Evolutionary conservation across 257 asterid genomes (phyloP), one percentile per base, ranked within the genome.

Genomic region (Marsdenia floribunda): DNA sequence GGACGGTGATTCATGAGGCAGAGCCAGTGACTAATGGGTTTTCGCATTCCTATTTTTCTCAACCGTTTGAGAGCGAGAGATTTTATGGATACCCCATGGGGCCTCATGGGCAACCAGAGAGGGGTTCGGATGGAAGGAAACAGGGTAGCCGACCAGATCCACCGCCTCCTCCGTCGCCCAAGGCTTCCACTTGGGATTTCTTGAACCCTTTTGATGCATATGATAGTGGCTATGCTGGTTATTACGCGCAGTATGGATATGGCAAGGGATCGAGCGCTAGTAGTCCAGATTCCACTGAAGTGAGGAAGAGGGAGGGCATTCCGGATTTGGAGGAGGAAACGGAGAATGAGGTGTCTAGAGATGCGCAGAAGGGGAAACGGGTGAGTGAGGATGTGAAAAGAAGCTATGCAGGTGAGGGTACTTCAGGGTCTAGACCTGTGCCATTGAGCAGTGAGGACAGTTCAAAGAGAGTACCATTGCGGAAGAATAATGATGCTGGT

Each of bases 271-370:
- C 97, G 15, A 78, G 75, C 63, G 76, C 76, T 26, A 89, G 97
- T 83, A 95, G 98, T 81, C 99, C 99, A 8, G 93, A 90, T 90
- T 95, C 96, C 11, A 82, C 55, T 68, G 98, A 90, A 83, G 96
- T 92, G 84, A 92, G 99, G 85, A 89, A 85, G 87, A 90, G 96
- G 55, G 98, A 95, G 76, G 99, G 99, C 60, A 95, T 95, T 79
- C 99, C 99, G 73, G 98, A 95, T 76, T 83, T 95, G 87, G 99
- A 95, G 83, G 99, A 95, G 76, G 98, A 89, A 79, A 92, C 97
- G 37, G 99, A 92, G 86, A 80, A 40, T 68, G 98, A 92, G 78
- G 76, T 85, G 57, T 81, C 74, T 67, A 86, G 82, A 76, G 91
- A 88, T 68, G 78, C 68, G 49, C 75, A 46, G 29, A 83, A 81